Evolutionary conservation across 768 basidiomycete genomes (phyloP).

Genomic region (Podaxis rugospora): DNA sequence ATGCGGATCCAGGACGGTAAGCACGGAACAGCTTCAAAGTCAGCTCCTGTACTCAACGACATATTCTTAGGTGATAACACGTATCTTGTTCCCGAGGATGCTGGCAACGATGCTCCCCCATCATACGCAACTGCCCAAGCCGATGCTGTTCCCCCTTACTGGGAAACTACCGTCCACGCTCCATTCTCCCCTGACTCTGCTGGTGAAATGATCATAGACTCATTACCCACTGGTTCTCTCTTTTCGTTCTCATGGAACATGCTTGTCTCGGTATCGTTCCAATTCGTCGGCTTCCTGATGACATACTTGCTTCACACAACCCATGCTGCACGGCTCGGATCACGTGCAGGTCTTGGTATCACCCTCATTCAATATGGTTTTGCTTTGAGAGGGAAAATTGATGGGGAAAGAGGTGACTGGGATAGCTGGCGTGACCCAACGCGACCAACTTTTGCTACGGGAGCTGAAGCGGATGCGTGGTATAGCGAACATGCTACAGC

Average conservation of each 20-base stretch:
- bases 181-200: slow-evolving; percentile 60
- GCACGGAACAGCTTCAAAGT: slow-evolving; percentile 18
- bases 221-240: slow-evolving; percentile 74
- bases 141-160: slow-evolving; percentile 97
- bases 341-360: slow-evolving; percentile 91
- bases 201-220: slow-evolving; percentile 88
- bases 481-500: slow-evolving; percentile 25
- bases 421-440: slow-evolving; percentile 20
- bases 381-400: slow-evolving; percentile 56
- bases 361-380: slow-evolving; percentile 97
- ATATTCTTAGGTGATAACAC: slow-evolving; percentile 55
- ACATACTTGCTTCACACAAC: slow-evolving; percentile 94
- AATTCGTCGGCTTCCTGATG: slow-evolving; percentile 89
- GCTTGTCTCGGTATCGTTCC: slow-evolving; percentile 94
- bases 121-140: slow-evolving; percentile 90
- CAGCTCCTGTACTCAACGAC: slow-evolving; percentile 2
- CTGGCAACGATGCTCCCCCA: slow-evolving; percentile 81
- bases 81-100: slow-evolving; percentile 79
- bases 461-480: slow-evolving; percentile 43
- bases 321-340: slow-evolving; percentile 90
- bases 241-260: slow-evolving; percentile 92
- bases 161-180: slow-evolving; percentile 95
- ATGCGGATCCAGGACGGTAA: slow-evolving; percentile 57
- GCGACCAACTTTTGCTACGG: slow-evolving; percentile 38
- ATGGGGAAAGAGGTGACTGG: slow-evolving; percentile 31